A percentile compares a stretch with the other conserved stretches of the same genome.
Evolutionary conservation across 2,329 filamentous ascomycete species (phyloP).

Genomic region (Venturiaceae sp.): DNA sequence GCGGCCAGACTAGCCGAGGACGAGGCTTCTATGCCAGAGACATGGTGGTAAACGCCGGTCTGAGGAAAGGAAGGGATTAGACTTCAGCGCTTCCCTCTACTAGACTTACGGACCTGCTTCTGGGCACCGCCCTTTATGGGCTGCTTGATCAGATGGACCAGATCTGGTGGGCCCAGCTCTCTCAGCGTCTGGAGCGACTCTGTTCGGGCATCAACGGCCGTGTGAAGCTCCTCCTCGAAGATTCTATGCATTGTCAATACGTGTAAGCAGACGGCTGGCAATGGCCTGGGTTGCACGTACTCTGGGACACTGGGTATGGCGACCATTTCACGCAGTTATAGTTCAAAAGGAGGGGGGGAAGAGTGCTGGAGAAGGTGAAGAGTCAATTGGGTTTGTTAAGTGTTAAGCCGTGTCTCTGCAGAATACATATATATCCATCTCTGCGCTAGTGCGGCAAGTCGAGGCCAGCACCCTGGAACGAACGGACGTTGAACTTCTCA

Average conservation of each 20-base stretch:
- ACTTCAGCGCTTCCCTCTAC: neutral
- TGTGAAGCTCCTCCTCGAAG: constrained; percentile 85
- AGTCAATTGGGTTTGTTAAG: no score
- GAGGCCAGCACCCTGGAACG: no score
- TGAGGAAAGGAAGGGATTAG: constrained; percentile 31
- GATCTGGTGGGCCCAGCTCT: constrained; percentile 89
- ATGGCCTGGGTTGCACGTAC: constrained; percentile 19
- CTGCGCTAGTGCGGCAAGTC: no score
- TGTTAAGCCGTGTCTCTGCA: no score
- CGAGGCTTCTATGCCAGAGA: constrained; percentile 92
- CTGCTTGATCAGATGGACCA: constrained; percentile 87
- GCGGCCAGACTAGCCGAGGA: constrained; percentile 94
- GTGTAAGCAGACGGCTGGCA: neutral
- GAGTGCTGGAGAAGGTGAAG: no score
- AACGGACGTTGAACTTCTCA: no score
- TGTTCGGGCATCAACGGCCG: constrained; percentile 85
- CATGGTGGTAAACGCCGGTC: constrained; percentile 94
- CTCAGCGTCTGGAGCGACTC: constrained; percentile 77
- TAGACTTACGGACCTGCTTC: constrained; percentile 40
- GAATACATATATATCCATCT: no score
- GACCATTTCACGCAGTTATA: constrained; percentile 23
- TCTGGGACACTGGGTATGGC: constrained; percentile 31
- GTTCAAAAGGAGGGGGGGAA: neutral
- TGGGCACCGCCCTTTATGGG: constrained; percentile 46
- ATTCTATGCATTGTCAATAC: constrained; percentile 51